Evolutionary conservation across 345 rosid genomes (phyloP).

Genomic region (Corchorus olitorius): DNA sequence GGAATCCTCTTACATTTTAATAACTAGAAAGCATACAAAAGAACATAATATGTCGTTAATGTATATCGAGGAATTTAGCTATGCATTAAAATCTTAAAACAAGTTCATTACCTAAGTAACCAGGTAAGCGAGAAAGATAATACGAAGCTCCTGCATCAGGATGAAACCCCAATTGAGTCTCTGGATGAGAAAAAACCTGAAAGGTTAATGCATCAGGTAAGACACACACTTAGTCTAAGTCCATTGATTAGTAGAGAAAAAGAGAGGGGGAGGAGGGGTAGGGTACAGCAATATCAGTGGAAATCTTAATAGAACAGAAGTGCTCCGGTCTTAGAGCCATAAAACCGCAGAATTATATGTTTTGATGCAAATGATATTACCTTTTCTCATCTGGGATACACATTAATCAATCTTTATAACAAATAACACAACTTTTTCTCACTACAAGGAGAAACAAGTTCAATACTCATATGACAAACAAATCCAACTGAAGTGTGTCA

Average conservation of each 20-base stretch:
- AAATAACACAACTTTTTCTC: neutral
- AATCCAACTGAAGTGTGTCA: neutral
- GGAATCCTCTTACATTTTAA: neutral
- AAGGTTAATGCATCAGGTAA: slow-evolving; percentile 14
- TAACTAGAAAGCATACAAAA: slow-evolving; percentile 14
- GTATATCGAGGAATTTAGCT: neutral
- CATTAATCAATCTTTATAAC: no score
- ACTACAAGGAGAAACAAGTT: no score
- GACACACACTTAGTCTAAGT: neutral
- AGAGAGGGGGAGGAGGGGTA: neutral
- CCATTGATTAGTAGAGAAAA: neutral
- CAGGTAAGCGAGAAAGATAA: slow-evolving; percentile 87
- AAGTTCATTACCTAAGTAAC: slow-evolving; percentile 61
- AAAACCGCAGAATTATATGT: no score
- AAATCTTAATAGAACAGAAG: no score
- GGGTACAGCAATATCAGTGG: no score
- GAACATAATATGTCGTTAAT: neutral
- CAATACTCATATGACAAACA: neutral
- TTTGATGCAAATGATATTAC: neutral
- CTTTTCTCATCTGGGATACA: no score
- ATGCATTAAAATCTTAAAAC: slow-evolving; percentile 12
- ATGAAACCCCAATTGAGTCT: slow-evolving; percentile 84
- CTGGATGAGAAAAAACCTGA: slow-evolving; percentile 78
- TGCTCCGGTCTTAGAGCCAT: no score
- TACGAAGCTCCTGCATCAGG: slow-evolving; percentile 93